phyloP scores from a whole-genome alignment of 1,284 basidiomycete species.

The Gymnopus androsaceus region DNA sequence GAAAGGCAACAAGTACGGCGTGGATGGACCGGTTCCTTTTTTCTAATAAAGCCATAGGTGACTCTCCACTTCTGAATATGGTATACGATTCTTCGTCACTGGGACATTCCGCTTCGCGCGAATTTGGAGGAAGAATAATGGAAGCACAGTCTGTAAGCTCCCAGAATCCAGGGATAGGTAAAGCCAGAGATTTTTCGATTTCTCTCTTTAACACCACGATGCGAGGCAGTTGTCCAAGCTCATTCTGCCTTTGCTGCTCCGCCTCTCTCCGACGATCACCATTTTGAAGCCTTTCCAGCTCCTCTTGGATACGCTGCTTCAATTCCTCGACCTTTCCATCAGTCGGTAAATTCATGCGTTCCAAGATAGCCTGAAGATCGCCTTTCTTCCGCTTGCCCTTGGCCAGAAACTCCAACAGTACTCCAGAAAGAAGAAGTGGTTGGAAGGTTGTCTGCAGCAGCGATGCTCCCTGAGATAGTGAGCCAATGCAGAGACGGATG shows the following conservation, averaged over 20 bases:
- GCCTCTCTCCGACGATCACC: conserved; percentile 22
- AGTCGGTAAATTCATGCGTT: conserved; percentile 39
- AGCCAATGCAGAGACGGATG: conserved; percentile 46
- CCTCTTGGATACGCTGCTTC: conserved; percentile 36
- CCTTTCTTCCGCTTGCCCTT: conserved; percentile 35
- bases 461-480: conserved; percentile 47
- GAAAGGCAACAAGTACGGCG: conserved; percentile 34
- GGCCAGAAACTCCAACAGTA: conserved; percentile 41
- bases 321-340: conserved; percentile 38
- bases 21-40: conserved; percentile 38
- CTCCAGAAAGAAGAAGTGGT: conserved; percentile 46
- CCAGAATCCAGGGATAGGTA: conserved; percentile 52
- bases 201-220: conserved; percentile 46
- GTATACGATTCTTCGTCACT: conserved; percentile 41
- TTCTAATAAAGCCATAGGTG: conserved; percentile 27
- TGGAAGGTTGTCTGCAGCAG: conserved; percentile 49
- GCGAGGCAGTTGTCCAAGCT: conserved; percentile 44
- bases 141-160: conserved; percentile 41
- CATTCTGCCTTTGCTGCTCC: conserved; percentile 28
- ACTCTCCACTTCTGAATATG: conserved; percentile 27
- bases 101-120: conserved; percentile 28
- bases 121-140: conserved; percentile 26
- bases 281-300: conserved; percentile 34
- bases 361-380: conserved; percentile 40
- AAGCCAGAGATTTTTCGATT: conserved; percentile 44